Conservation (phyloP, 768 basidiomycete species). For the Russula abietina region DNA sequence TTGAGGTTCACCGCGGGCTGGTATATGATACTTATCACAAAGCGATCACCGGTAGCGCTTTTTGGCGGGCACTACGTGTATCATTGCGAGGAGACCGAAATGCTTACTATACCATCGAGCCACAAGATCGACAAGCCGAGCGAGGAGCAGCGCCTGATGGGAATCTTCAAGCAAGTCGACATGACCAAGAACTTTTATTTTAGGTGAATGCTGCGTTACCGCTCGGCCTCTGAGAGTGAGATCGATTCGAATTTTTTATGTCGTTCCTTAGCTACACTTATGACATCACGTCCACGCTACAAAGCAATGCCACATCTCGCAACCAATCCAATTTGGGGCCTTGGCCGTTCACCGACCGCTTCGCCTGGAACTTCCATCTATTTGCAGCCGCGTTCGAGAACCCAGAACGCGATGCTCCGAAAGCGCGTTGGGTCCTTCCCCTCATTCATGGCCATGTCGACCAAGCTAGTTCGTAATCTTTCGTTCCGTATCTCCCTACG, state of each 20-base stretch:
- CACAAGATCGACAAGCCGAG: conserved; percentile 83
- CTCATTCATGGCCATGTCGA: conserved; percentile 95
- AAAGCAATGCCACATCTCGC: conserved; percentile 75
- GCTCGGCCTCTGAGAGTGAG: neutral
- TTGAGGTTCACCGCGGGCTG: conserved; percentile 91
- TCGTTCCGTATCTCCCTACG: neutral
- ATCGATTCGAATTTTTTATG: neutral
- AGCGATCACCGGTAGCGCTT: conserved; percentile 87
- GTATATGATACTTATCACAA: conserved; percentile 89
- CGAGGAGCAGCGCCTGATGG: conserved; percentile 85
- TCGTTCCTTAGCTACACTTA: conserved; percentile 80
- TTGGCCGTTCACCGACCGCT: conserved; percentile 79
- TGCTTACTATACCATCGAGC: conserved; percentile 67
- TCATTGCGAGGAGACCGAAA: conserved; percentile 89
- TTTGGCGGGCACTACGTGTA: conserved; percentile 95
- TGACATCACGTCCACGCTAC: conserved; percentile 92
- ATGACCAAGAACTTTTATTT: conserved; percentile 99
- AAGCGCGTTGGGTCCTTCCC: conserved; percentile 81
- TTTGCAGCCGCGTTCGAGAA: conserved; percentile 60
- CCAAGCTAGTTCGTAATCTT: conserved; percentile 80
- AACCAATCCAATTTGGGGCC: conserved; percentile 37
- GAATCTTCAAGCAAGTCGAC: conserved; percentile 93
- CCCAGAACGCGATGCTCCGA: conserved; percentile 36
- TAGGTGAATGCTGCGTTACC: conserved; percentile 44
- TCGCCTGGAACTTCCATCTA: conserved; percentile 93